Evolutionary conservation across 495 filamentous ascomycete genomes (phyloP).

Genomic region (Aspergillus sclerotiicarbonarius): DNA sequence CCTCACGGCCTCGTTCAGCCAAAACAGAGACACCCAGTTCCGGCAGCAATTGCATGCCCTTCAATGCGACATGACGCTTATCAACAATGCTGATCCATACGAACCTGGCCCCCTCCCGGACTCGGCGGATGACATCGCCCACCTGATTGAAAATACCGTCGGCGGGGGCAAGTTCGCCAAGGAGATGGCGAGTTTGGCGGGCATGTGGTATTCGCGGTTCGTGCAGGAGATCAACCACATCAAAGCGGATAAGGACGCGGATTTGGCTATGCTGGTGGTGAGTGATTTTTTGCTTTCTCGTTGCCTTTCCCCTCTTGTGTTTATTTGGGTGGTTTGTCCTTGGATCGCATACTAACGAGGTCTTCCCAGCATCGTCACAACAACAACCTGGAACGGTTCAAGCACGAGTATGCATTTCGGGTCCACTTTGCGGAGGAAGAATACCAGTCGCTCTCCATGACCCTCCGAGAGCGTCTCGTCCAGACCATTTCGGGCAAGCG

Average conservation of each 20-base stretch:
- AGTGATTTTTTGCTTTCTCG: slow-evolving; percentile 25
- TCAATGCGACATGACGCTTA: slow-evolving; percentile 84
- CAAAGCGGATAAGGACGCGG: slow-evolving; percentile 78
- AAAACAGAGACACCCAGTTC: slow-evolving; percentile 80
- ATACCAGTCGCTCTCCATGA: slow-evolving; percentile 70
- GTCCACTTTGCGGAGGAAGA: slow-evolving; percentile 78
- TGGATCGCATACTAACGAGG: slow-evolving; percentile 8
- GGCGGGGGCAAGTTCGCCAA: slow-evolving; percentile 52
- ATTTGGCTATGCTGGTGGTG: slow-evolving; percentile 74
- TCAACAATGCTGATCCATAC: slow-evolving; percentile 80
- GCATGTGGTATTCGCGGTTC: slow-evolving; percentile 76
- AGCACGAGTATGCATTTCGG: slow-evolving; percentile 46
- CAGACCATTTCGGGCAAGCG: slow-evolving; percentile 74
- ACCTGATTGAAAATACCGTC: slow-evolving; percentile 59
- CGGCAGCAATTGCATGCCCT: slow-evolving; percentile 84
- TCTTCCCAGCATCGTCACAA: slow-evolving; percentile 39
- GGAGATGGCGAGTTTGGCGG: slow-evolving; percentile 65
- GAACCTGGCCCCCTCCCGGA: slow-evolving; percentile 68
- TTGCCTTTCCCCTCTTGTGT: not conserved
- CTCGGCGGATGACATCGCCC: slow-evolving; percentile 62
- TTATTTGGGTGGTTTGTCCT: not conserved
- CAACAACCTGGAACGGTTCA: slow-evolving; percentile 39
- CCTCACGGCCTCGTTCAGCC: slow-evolving; percentile 70
- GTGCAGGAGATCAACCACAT: slow-evolving; percentile 80
- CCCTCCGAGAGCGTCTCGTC: slow-evolving; percentile 80